phyloP scores from a whole-genome alignment of 331 rosid species.

The Quercus tomentella region DNA sequence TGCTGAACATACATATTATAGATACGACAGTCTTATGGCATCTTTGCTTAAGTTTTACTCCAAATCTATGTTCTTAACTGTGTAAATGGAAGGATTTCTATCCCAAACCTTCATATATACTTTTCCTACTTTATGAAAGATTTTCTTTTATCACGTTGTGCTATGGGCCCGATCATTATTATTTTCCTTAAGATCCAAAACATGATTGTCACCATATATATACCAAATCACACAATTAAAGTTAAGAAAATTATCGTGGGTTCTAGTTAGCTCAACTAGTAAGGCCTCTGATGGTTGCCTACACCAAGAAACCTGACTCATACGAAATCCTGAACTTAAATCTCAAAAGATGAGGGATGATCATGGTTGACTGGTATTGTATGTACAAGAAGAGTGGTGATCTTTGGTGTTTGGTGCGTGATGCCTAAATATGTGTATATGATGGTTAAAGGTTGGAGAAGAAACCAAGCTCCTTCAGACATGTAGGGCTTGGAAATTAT shows the following conservation, averaged over 20 bases:
- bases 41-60: neutral
- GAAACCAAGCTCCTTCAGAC: too few species aligned
- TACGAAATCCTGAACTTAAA: neutral
- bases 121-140: neutral
- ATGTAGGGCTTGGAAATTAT: too few species aligned
- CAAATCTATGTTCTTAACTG: neutral
- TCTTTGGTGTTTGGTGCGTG: too few species aligned
- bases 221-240: neutral
- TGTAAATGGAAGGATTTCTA: neutral
- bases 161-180: too few species aligned
- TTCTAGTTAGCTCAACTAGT: too few species aligned
- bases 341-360: neutral
- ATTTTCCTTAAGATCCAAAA: neutral
- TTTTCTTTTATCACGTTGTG: too few species aligned
- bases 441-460: too few species aligned
- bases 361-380: too few species aligned
- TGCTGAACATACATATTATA: neutral
- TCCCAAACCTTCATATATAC: neutral
- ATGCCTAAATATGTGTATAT: too few species aligned
- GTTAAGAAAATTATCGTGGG: neutral
- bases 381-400: too few species aligned
- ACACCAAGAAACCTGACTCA: neutral
- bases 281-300: too few species aligned
- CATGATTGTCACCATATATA: neutral
- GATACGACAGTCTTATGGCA: neutral